These are phyloP conservation scores for Panaeolus cyanescens DNA, from an alignment of 768 basidiomycete genomes.

Conservation along the genomic window DNA sequence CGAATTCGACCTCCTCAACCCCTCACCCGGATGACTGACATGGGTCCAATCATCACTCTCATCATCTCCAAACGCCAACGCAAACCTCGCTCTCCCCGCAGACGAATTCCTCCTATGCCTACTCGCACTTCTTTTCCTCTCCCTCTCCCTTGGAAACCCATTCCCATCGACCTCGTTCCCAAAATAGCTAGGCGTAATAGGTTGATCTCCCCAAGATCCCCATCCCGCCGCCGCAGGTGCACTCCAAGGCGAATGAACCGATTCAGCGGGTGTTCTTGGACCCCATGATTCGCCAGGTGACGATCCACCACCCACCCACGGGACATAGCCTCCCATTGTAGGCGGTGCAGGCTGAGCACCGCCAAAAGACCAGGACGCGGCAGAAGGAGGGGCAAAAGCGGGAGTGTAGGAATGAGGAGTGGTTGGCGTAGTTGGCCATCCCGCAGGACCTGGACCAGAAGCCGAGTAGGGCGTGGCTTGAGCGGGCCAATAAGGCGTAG, in stretches of 20 bases:
- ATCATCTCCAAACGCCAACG: background rate
- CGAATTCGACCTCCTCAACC: slow-evolving; percentile 20
- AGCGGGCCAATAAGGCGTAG: background rate
- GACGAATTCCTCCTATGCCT: slow-evolving; percentile 1
- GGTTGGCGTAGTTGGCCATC: slow-evolving; percentile 8
- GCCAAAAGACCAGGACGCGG: slow-evolving; percentile 8
- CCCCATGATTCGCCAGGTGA: slow-evolving; percentile 21
- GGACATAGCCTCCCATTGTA: slow-evolving; percentile 4
- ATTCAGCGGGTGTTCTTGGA: slow-evolving; percentile 17
- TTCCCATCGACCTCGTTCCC: slow-evolving; percentile 9
- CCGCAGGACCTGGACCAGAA: background rate
- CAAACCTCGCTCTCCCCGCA: background rate
- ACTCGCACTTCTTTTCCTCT: slow-evolving; percentile 15
- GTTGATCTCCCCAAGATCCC: slow-evolving; percentile 18
- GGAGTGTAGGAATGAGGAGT: slow-evolving; percentile 9
- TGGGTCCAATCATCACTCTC: background rate
- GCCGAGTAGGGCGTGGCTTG: slow-evolving; percentile 2
- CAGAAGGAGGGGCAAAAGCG: slow-evolving; percentile 5
- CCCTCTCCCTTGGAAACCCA: slow-evolving; percentile 3
- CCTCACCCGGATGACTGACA: too few relatives aligned
- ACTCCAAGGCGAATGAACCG: slow-evolving; percentile 14
- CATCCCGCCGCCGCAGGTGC: slow-evolving; percentile 12
- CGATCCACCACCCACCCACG: slow-evolving; percentile 16
- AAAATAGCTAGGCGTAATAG: slow-evolving; percentile 21
- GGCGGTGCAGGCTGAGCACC: background rate